Evolutionary conservation across 768 basidiomycete genomes (phyloP), one percentile per base, ranked within the genome.

Genomic region (Holtermanniella nyarrowii): DNA sequence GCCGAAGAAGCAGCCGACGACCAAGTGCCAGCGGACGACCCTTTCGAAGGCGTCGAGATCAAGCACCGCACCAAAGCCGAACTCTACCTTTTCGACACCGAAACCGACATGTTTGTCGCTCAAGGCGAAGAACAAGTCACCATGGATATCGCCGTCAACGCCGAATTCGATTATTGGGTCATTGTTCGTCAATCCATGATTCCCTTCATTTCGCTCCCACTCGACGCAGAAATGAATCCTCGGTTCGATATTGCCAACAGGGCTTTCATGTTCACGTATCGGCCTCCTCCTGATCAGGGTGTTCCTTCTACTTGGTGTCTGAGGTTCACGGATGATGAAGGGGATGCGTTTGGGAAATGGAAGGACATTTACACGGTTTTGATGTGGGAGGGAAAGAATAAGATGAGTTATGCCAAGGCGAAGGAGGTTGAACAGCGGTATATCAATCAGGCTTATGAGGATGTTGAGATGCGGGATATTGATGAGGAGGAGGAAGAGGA

Each of bases 261-360:
- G 44, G 85, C 90, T 3, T 77, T 96, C 61, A 91, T 90, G 25
- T 97, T 95, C 86, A 93, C 90, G 58, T 77, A 88, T 67, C 66
- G 78, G 40, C 75, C 76, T 39, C 77, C 76, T n/a, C 71, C 74
- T 25, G 76, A 77, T 24, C 72, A 72, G 21, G 78, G 80, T 56
- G 44, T 64, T 3, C 59, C 58, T 1, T 57, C 54, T 10, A 86
- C 88, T 49, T 97, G 90, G 88, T 81, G 87, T 21, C 77, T 96
- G 55, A 77, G 81, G 52, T 90, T 95, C 62, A 57, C 65, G 2
- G 70, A 73, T 14, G 59, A 75, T 48, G n/a, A n/a, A n/a, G n/a
- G n/a, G n/a, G 80, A 81, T 21, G 76, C 75, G 11, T 91, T 83
- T 61, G 68, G 74, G 18, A 66, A 60, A 4, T 84, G 88, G 71